These are phyloP conservation scores for Jamesozyma hellenica DNA, from an alignment of 805 yeast species.

Conservation along the genomic window DNA sequence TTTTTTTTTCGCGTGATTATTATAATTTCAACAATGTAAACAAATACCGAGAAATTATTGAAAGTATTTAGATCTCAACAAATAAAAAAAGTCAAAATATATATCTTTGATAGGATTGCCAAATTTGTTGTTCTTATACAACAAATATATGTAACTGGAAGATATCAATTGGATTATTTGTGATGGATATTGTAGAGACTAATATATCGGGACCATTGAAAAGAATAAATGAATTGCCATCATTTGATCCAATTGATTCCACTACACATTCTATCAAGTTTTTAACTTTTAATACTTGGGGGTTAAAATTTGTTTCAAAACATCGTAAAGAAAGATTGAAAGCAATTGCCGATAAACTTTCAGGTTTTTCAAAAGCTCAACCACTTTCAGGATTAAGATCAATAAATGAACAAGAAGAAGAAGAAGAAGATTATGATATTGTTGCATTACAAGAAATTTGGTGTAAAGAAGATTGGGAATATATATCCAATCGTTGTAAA, in stretches of 20 bases:
- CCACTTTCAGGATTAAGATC: slow-evolving; percentile 14
- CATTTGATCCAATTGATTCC: background rate
- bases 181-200: no score
- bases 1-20: no score
- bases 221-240: background rate
- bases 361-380: slow-evolving; percentile 18
- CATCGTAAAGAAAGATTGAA: slow-evolving; percentile 49
- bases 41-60: no score
- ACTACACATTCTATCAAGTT: slow-evolving; percentile 32
- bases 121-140: no score
- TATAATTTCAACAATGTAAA: no score
- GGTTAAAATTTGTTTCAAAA: slow-evolving; percentile 76
- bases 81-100: no score
- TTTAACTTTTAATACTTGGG: slow-evolving; percentile 79
- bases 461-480: slow-evolving; percentile 77
- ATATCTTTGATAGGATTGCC: no score
- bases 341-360: slow-evolving; percentile 64
- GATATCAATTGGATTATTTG: no score
- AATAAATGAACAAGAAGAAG: slow-evolving; percentile 3
- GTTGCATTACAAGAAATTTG: slow-evolving; percentile 93
- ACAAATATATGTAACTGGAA: no score
- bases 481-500: slow-evolving; percentile 39
- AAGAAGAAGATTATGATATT: slow-evolving; percentile 54
- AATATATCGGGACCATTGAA: no score
- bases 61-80: no score